Evolutionary conservation across 2,329 filamentous ascomycete genomes (phyloP).

Genomic region (Fusarium mexicanum): DNA sequence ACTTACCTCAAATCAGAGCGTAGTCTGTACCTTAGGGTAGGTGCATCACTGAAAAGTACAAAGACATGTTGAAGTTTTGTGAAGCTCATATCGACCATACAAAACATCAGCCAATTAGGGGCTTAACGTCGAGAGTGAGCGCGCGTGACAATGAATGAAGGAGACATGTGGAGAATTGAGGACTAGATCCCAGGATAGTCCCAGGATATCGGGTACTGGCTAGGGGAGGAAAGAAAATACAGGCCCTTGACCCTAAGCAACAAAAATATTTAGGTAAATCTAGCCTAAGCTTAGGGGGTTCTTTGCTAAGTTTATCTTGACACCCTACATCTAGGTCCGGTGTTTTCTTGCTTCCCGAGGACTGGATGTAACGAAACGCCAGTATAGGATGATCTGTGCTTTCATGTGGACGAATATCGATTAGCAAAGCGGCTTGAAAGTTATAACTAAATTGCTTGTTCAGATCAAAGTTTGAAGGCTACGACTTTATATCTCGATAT

Average conservation of each 20-base stretch:
- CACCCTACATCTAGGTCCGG: no score
- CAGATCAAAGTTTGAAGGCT: constrained; percentile 12
- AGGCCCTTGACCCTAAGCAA: no score
- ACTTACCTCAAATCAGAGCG: neutral
- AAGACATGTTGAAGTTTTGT: neutral
- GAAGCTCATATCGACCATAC: neutral
- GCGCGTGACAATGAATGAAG: constrained; percentile 18
- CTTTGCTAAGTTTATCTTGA: no score
- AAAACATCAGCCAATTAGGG: neutral
- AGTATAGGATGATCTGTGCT: neutral
- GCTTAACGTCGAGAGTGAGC: neutral
- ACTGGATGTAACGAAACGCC: neutral
- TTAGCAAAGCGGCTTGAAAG: neutral
- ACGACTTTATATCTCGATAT: neutral
- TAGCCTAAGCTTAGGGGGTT: no score
- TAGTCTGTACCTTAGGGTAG: neutral
- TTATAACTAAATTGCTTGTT: constrained; percentile 10
- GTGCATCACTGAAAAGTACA: neutral
- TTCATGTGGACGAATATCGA: neutral
- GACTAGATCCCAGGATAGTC: neutral
- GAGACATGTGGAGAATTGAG: constrained; percentile 19
- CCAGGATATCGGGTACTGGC: constrained; percentile 1
- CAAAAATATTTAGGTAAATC: no score
- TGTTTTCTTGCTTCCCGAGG: no score
- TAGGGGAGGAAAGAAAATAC: no score